Evolutionary conservation across 768 basidiomycete genomes (phyloP).

Genomic region (Serendipita sp.): DNA sequence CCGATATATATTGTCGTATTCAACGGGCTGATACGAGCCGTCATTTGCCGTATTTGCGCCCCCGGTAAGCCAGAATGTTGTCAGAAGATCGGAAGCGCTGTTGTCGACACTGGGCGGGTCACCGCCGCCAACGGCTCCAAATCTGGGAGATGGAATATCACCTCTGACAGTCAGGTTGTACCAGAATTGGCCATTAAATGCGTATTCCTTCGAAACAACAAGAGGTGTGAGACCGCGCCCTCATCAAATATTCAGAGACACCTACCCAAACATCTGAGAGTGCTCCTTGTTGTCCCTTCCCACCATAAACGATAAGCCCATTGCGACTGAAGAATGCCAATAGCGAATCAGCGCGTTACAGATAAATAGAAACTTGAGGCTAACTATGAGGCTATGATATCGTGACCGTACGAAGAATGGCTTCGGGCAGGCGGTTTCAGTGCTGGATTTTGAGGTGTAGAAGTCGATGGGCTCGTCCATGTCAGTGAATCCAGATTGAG

Average conservation of each 20-base stretch:
- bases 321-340: constrained; percentile 34
- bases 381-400: constrained; percentile 71
- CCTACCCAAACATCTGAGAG: constrained; percentile 63
- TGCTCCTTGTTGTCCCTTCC: constrained; percentile 38
- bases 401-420: constrained; percentile 45
- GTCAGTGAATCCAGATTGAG: constrained; percentile 42
- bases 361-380: constrained; percentile 19
- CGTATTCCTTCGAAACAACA: constrained; percentile 42
- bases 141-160: constrained; percentile 43
- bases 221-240: constrained; percentile 6
- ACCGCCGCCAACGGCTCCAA: constrained; percentile 59
- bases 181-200: constrained; percentile 67
- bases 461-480: constrained; percentile 45
- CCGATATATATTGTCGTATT: constrained; percentile 46
- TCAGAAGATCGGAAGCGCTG: constrained; percentile 30
- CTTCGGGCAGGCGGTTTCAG: constrained; percentile 43
- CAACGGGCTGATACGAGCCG: not conserved
- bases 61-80: constrained; percentile 60
- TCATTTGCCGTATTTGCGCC: constrained; percentile 35
- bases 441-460: constrained; percentile 22
- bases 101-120: constrained; percentile 33
- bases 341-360: constrained; percentile 5
- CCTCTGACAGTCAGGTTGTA: constrained; percentile 36
- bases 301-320: constrained; percentile 60
- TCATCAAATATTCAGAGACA: not conserved